Percentiles rank a stretch among this genome's conserved stretches.
Conservation (phyloP, 2,329 filamentous ascomycete genomes). For the Hymenoscyphus fructigenus region DNA sequence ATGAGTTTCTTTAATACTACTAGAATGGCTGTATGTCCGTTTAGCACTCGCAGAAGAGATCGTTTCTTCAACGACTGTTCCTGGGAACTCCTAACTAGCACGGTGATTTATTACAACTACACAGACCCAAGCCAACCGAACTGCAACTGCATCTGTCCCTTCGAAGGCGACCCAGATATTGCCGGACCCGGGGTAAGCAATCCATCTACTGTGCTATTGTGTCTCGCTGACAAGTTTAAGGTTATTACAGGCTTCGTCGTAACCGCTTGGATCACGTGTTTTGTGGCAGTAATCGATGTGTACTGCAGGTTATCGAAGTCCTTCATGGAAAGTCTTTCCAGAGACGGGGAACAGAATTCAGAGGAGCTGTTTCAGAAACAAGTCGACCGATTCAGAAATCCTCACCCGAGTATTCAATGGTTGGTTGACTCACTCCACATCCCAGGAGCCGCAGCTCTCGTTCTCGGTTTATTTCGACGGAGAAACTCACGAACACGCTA, state of each 20-base stretch:
- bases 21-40: not conserved
- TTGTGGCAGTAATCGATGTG: not conserved
- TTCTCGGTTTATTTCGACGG: not conserved
- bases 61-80: not conserved
- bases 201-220: not conserved
- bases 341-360: not conserved
- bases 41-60: not conserved
- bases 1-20: no score
- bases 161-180: not conserved
- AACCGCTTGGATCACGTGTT: constrained; percentile 1
- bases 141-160: not conserved
- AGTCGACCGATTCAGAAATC: not conserved
- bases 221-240: not conserved
- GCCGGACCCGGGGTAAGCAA: not conserved
- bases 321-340: not conserved
- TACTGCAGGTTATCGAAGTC: not conserved
- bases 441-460: not conserved
- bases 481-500: not conserved
- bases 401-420: no score
- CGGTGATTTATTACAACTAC: not conserved
- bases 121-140: not conserved
- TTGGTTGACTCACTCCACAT: no score
- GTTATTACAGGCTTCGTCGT: not conserved
- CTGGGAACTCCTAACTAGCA: not conserved
- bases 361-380: not conserved